Percentiles rank a stretch among this genome's conserved stretches.
Evolutionary conservation across 1,284 basidiomycete species (phyloP).

Genomic region (Xanthoconium separans): DNA sequence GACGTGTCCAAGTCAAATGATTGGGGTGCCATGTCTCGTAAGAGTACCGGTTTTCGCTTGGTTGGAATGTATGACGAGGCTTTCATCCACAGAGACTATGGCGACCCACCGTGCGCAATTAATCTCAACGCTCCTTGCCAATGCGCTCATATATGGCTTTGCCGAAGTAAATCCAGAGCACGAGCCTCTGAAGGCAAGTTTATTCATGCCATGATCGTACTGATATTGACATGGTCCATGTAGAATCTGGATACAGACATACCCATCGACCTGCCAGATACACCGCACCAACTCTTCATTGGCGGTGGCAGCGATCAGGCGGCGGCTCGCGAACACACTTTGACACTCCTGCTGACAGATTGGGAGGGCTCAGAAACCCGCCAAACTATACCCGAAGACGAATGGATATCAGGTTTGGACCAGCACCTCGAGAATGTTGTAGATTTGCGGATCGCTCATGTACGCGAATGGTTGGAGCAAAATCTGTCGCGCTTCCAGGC

Average conservation of each 20-base stretch:
- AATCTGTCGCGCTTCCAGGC: slow-evolving; percentile 49
- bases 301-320: slow-evolving; percentile 19
- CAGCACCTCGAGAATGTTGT: slow-evolving; percentile 39
- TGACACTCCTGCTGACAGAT: slow-evolving; percentile 30
- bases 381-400: slow-evolving; percentile 34
- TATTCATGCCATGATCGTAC: neutral
- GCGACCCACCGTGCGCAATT: slow-evolving; percentile 51
- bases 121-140: slow-evolving; percentile 40
- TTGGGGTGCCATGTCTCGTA: slow-evolving; percentile 62
- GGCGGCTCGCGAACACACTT: slow-evolving; percentile 29
- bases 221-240: neutral
- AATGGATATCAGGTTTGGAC: slow-evolving; percentile 42
- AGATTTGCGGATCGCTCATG: slow-evolving; percentile 43
- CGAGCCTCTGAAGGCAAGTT: slow-evolving; percentile 49
- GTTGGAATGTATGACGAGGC: neutral
- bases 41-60: slow-evolving; percentile 15
- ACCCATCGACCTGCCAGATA: slow-evolving; percentile 38
- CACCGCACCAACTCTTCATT: slow-evolving; percentile 38
- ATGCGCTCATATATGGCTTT: slow-evolving; percentile 47
- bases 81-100: slow-evolving; percentile 46
- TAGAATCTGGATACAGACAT: slow-evolving; percentile 53
- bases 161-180: slow-evolving; percentile 44
- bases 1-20: slow-evolving; percentile 45
- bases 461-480: slow-evolving; percentile 47
- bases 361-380: slow-evolving; percentile 37